Base-by-base conservation (phyloP, 2,329 filamentous ascomycete species). In the Trichophyton verrucosum region DNA sequence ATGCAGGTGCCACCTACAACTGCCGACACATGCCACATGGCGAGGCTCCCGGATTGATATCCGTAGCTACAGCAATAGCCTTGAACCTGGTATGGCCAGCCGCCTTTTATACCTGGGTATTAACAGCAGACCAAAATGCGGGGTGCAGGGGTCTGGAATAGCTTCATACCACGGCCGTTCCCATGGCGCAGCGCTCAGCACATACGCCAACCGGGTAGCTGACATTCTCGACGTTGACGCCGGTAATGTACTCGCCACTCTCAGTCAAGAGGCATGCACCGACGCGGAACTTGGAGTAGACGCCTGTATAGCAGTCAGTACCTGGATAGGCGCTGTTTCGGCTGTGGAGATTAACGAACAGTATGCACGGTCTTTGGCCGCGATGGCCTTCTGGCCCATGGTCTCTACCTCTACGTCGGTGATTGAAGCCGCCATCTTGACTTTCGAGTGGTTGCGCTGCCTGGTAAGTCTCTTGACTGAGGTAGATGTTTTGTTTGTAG, bases 21-120 rank as follows among this genome's bases (percentile, higher is more conserved):
- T 96, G 92, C 68, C 92, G 81, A 73, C 92, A 97, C 91, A 96
- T 96, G 60, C 94, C 94, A 72, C 94, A 99, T 0, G 94, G 94
- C 64, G 86, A 78, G 3, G 76, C 76, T 3, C 85, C 84, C 33
- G 84, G 82, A 36, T 74, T 75, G 47, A 88, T 86, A 71, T 96
- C 88, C 4, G 91, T 95, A 5, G 88, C 82, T 3, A 99, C 91
- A 15, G 88, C 92, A 22, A 99, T 75, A 20, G 91, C 92, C 69
- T 84, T 86, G 75, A 95, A 89, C 44, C 76, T 70, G 40, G 71
- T 75, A 64, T 77, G 75, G n/a, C 74, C 78, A 24, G 73, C 74
- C 30, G 75, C 74, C 74, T 76, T 64, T 64, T 9, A 55, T 51
- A 3, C 20, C 30, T 57, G 5, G 36, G 5, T 33, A 44, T 60